These are phyloP conservation scores for Blumeriella jaapii DNA, from an alignment of 2,329 filamentous ascomycete species.

Conservation along the genomic window DNA sequence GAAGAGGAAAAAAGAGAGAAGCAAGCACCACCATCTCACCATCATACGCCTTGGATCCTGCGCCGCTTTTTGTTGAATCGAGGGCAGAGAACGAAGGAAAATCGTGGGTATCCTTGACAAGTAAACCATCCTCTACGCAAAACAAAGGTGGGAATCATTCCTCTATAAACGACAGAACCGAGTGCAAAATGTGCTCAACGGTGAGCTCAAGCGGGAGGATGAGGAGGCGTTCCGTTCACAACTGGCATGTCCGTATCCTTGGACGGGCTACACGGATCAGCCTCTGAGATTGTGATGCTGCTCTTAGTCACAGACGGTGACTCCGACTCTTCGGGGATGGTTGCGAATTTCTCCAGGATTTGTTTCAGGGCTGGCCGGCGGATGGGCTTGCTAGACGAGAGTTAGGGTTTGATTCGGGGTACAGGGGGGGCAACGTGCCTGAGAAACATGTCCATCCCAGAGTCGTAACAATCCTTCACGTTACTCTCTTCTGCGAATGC, in stretches of 20 bases:
- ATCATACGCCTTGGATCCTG: no score
- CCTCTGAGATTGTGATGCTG: constrained; percentile 11
- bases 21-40: no score
- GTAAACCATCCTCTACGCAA: constrained; percentile 1
- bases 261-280: not conserved
- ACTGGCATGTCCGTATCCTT: not conserved
- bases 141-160: not conserved
- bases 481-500: constrained; percentile 89
- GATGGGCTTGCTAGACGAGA: constrained; percentile 48
- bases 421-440: constrained; percentile 10
- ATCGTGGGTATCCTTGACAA: constrained; percentile 9
- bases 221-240: constrained; percentile 1
- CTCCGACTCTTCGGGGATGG: constrained; percentile 58
- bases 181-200: not conserved
- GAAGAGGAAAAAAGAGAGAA: no score
- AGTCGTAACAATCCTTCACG: constrained; percentile 73
- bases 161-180: constrained; percentile 1
- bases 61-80: no score
- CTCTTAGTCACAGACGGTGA: constrained; percentile 15
- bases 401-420: not conserved
- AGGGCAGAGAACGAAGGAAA: constrained; percentile 9
- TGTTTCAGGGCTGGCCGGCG: constrained; percentile 76
- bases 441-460: constrained; percentile 86
- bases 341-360: constrained; percentile 72
- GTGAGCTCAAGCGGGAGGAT: not conserved